Evolutionary conservation across 179 eudicot species (phyloP).

Genomic region (Silene noctiflora): DNA sequence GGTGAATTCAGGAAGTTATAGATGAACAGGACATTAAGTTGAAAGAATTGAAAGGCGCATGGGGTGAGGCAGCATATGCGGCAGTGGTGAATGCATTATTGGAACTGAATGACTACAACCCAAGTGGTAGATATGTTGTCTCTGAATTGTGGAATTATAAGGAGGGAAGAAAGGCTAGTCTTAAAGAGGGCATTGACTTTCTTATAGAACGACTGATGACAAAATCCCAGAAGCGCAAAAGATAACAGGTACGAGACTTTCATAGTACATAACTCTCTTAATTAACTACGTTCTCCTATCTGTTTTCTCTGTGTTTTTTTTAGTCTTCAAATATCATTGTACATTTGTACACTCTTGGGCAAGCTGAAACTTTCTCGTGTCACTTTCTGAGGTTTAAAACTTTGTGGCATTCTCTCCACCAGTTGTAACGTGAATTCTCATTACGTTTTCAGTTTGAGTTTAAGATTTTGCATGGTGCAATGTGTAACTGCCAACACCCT

Average conservation of each 20-base stretch:
- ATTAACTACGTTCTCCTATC: background rate
- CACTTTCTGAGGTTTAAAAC: no score
- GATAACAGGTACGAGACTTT: slow-evolving; percentile 24
- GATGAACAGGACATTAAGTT: slow-evolving; percentile 42
- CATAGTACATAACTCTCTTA: background rate
- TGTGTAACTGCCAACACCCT: background rate
- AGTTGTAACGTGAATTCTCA: background rate
- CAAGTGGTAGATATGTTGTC: slow-evolving; percentile 53
- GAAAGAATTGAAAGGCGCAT: slow-evolving; percentile 34
- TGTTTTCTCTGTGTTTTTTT: no score
- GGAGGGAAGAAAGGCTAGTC: slow-evolving; percentile 38
- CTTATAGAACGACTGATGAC: slow-evolving; percentile 30
- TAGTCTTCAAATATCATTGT: background rate
- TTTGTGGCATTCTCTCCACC: background rate
- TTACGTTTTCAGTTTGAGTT: background rate
- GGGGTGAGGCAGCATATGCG: slow-evolving; percentile 45
- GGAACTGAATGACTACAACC: slow-evolving; percentile 53
- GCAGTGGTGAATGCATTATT: slow-evolving; percentile 40
- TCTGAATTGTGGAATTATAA: slow-evolving; percentile 48
- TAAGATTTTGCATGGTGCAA: background rate
- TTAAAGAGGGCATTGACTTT: slow-evolving; percentile 45
- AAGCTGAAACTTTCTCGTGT: no score
- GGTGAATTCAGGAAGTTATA: slow-evolving; percentile 40
- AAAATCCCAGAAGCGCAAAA: slow-evolving; percentile 40
- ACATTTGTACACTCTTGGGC: no score